Evolutionary conservation across 1,284 basidiomycete species (phyloP).

Genomic region (Leccinum holopus): DNA sequence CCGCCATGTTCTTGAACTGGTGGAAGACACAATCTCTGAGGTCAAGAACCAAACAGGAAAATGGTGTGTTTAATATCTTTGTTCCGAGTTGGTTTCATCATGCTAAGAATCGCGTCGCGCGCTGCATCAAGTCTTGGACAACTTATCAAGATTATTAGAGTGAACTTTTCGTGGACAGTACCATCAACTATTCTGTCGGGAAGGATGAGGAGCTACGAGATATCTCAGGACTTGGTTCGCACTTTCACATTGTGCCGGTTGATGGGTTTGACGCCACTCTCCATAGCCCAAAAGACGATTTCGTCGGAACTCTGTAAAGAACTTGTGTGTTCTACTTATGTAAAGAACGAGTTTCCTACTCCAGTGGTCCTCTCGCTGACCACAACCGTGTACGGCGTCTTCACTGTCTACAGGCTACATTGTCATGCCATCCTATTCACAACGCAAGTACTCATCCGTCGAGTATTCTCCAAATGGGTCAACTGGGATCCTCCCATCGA

Average conservation of each 20-base stretch:
- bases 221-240: slow-evolving; percentile 87
- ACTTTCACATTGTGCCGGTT: not conserved
- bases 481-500: slow-evolving; percentile 28
- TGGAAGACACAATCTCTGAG: slow-evolving; percentile 86
- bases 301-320: slow-evolving; percentile 67
- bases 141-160: slow-evolving; percentile 83
- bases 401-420: not conserved
- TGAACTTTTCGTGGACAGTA: slow-evolving; percentile 79
- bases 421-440: slow-evolving; percentile 12
- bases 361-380: not conserved
- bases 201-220: slow-evolving; percentile 91
- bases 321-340: slow-evolving; percentile 5
- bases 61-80: slow-evolving; percentile 56
- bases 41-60: slow-evolving; percentile 98
- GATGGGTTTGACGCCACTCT: slow-evolving; percentile 8
- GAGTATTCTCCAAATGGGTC: slow-evolving; percentile 27
- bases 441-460: slow-evolving; percentile 30
- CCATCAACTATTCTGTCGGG: slow-evolving; percentile 81
- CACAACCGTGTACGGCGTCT: not conserved
- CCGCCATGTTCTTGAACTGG: no score
- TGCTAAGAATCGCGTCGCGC: slow-evolving; percentile 8
- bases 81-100: not conserved
- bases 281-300: slow-evolving; percentile 87
- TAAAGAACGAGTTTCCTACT: not conserved
- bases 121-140: slow-evolving; percentile 65